Conservation (phyloP, 805 yeast genomes). For the Pichia scutulata region DNA sequence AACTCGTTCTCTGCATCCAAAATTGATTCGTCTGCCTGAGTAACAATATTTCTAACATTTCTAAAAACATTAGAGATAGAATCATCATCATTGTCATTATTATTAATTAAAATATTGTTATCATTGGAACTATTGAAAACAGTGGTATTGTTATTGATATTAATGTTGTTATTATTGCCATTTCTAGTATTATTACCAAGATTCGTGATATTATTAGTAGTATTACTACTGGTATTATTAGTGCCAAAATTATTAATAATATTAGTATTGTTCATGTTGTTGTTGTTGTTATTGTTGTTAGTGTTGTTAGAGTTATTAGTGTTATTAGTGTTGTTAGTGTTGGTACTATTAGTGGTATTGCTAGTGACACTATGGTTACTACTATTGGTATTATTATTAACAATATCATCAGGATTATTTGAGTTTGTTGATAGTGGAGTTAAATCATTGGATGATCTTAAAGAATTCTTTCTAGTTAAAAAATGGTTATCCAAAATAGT, state of each 20-base stretch:
- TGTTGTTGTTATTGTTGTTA: conserved; percentile 5
- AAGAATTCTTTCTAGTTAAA: conserved; percentile 20
- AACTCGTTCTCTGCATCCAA: conserved; percentile 23
- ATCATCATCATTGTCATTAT: conserved; percentile 15
- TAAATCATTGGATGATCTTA: background rate
- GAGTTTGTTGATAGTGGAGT: background rate
- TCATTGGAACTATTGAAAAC: background rate
- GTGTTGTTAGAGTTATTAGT: background rate
- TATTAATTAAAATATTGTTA: conserved; percentile 8
- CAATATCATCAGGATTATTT: conserved; percentile 1
- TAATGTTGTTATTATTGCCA: background rate
- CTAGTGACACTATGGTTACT: conserved; percentile 2
- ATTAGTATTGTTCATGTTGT: background rate
- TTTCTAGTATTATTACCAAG: no score
- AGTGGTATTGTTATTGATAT: background rate
- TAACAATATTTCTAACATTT: conserved; percentile 22
- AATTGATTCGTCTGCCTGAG: conserved; percentile 22
- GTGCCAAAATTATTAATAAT: background rate
- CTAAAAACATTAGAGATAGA: conserved; percentile 19
- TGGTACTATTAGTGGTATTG: background rate
- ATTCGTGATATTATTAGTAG: background rate
- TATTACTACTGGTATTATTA: background rate
- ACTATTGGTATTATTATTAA: background rate
- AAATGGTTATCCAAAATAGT: conserved; percentile 87
- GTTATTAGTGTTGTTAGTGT: no score